Evolutionary conservation across 1,284 basidiomycete species (phyloP).

Genomic region (Cystobasidiaceae sp.): DNA sequence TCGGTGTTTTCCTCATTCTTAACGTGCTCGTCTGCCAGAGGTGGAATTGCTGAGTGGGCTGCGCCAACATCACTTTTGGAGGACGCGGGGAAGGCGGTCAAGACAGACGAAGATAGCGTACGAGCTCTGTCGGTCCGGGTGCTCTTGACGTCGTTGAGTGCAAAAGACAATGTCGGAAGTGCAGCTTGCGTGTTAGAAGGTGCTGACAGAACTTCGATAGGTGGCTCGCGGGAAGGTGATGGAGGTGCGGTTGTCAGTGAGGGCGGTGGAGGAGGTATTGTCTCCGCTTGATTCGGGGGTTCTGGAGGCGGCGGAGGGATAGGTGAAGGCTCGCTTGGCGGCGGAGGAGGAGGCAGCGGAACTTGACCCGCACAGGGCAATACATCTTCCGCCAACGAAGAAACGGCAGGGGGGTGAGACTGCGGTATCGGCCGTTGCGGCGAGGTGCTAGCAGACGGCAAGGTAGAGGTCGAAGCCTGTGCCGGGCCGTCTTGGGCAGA

Average conservation of each 20-base stretch:
- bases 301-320: neutral
- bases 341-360: conserved; percentile 2
- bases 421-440: neutral
- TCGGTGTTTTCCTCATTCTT: too few relatives aligned
- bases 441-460: neutral
- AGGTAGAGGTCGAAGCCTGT: neutral
- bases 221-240: neutral
- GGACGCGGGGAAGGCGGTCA: neutral
- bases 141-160: neutral
- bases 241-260: neutral
- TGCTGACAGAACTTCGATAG: neutral
- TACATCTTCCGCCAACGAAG: neutral
- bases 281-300: neutral
- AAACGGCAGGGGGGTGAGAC: neutral
- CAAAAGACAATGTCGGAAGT: too few relatives aligned
- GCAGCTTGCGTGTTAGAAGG: too few relatives aligned
- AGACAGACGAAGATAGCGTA: too few relatives aligned
- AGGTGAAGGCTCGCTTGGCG: neutral
- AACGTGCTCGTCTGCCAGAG: too few relatives aligned
- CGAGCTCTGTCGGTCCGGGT: neutral
- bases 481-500: too few relatives aligned
- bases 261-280: neutral
- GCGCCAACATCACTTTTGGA: neutral
- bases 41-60: too few relatives aligned
- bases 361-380: neutral